Evolutionary conservation across 345 rosid genomes (phyloP).

Genomic region (Excoecaria cochinchinensis): DNA sequence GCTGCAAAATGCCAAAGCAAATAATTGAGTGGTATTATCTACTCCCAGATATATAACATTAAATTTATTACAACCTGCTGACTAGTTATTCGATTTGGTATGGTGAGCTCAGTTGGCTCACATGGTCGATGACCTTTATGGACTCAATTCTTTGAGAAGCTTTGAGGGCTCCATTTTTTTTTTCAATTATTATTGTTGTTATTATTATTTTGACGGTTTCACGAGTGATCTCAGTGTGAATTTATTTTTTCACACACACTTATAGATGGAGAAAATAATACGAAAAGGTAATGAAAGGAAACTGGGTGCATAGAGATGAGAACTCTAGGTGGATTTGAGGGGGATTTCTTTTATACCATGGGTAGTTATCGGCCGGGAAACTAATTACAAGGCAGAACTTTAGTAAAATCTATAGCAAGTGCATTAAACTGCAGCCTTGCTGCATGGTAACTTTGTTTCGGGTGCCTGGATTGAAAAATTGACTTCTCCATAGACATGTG

Average conservation of each 20-base stretch:
- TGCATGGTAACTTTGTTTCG: neutral
- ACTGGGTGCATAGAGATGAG: neutral
- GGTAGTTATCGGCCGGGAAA: neutral
- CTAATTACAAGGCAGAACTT: neutral
- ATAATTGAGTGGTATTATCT: neutral
- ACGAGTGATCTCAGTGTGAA: neutral
- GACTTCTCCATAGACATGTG: neutral
- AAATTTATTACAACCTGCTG: neutral
- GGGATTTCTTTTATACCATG: neutral
- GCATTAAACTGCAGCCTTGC: neutral
- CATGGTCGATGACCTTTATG: constrained; percentile 8
- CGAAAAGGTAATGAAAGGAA: neutral
- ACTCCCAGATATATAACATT: neutral
- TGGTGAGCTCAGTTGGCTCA: neutral
- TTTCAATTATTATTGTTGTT: too few relatives aligned
- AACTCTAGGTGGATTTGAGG: neutral
- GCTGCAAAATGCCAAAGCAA: neutral
- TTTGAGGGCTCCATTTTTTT: neutral
- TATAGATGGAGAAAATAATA: neutral
- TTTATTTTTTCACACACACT: neutral
- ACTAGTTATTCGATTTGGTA: constrained; percentile 3
- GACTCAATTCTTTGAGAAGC: neutral
- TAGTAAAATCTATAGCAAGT: neutral
- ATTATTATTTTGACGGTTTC: neutral
- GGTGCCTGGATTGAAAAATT: neutral